Conservation (phyloP, 2,329 filamentous ascomycete genomes). For the Lecanicillium sp. region DNA sequence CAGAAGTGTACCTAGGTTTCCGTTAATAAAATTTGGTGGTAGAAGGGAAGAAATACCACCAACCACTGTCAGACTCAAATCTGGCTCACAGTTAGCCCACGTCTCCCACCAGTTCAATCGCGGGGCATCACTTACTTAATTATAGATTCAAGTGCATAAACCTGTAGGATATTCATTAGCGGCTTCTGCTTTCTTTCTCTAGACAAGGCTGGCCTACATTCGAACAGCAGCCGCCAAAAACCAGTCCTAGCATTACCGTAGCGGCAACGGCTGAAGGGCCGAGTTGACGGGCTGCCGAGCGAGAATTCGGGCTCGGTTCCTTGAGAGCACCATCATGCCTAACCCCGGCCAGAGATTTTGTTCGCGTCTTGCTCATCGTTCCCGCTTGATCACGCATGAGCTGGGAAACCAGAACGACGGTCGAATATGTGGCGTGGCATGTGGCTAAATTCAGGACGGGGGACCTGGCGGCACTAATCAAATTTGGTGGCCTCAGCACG, state of each 20-base stretch:
- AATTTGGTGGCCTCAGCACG: too few species aligned
- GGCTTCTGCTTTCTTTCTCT: neutral
- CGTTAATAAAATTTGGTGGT: constrained; percentile 12
- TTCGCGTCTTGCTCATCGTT: too few species aligned
- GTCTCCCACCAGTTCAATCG: constrained; percentile 5
- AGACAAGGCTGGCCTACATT: constrained; percentile 56
- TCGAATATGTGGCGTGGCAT: too few species aligned
- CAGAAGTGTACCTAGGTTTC: constrained; percentile 61
- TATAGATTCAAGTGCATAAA: constrained; percentile 93
- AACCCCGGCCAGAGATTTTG: too few species aligned
- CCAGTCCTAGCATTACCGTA: constrained; percentile 67
- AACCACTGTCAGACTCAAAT: constrained; percentile 78
- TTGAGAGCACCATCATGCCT: too few species aligned
- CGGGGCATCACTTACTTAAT: constrained; percentile 61
- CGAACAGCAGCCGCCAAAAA: constrained; percentile 92
- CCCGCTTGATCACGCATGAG: too few species aligned
- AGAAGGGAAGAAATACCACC: constrained; percentile 9
- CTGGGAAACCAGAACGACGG: too few species aligned
- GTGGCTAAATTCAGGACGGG: too few species aligned
- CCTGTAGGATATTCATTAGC: constrained; percentile 40
- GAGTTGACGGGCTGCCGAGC: neutral
- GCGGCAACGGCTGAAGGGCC: constrained; percentile 42
- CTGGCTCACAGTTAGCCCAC: constrained; percentile 33
- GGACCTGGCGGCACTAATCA: too few species aligned
- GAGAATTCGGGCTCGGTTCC: too few species aligned